Evolutionary conservation across 1,284 basidiomycete genomes (phyloP).

Genomic region (Pyrrhoderma lamaoense): DNA sequence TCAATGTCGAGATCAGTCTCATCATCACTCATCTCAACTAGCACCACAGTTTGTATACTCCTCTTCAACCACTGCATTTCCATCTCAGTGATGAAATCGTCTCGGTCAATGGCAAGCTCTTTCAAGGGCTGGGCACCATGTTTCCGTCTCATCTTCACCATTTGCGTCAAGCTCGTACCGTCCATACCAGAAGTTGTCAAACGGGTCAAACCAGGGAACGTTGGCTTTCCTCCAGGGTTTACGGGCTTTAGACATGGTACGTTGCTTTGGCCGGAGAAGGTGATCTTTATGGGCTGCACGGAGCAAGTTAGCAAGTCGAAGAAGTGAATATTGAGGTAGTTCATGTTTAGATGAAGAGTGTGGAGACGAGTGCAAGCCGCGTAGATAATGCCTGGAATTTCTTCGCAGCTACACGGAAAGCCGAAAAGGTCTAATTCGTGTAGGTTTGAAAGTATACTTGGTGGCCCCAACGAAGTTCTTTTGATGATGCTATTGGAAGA

Average conservation of each 20-base stretch:
- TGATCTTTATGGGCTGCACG: not conserved
- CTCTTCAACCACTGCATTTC: slow-evolving; percentile 5
- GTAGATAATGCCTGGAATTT: not conserved
- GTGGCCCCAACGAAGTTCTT: slow-evolving; percentile 29
- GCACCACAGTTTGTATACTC: slow-evolving; percentile 1
- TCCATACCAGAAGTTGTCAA: slow-evolving; percentile 11
- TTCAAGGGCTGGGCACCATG: slow-evolving; percentile 4
- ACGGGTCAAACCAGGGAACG: slow-evolving; percentile 8
- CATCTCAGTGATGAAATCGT: not conserved
- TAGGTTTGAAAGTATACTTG: slow-evolving; percentile 7
- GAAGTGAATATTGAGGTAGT: slow-evolving; percentile 7
- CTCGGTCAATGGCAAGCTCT: slow-evolving; percentile 9
- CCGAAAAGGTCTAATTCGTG: slow-evolving; percentile 5
- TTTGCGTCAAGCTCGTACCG: too few species aligned
- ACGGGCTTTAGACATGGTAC: not conserved
- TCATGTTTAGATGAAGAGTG: slow-evolving; percentile 8
- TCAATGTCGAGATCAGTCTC: slow-evolving; percentile 15
- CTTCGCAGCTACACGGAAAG: slow-evolving; percentile 1
- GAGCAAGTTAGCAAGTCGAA: slow-evolving; percentile 1
- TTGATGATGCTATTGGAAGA: slow-evolving; percentile 31
- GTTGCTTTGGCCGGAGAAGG: not conserved
- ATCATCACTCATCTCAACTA: slow-evolving; percentile 14
- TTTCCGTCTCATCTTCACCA: slow-evolving; percentile 12
- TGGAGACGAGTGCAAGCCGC: slow-evolving; percentile 3
- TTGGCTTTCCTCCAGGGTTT: not conserved